phyloP scores from a whole-genome alignment of 306 rosid species.

The Oemleria cerasiformis region DNA sequence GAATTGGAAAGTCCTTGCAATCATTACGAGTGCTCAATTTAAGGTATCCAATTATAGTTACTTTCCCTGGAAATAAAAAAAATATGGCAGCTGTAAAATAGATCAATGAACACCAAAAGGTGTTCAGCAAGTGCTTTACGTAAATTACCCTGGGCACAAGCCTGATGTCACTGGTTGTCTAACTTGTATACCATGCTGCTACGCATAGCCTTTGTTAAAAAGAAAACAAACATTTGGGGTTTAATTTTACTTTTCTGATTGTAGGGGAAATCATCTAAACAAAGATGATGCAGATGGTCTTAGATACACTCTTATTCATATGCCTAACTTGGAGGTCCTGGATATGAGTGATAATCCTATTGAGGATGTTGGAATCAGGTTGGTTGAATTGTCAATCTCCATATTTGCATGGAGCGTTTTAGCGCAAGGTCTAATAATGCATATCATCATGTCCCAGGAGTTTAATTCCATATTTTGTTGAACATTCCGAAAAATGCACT shows the following conservation, averaged over 20 bases:
- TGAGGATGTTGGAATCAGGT: constrained; percentile 84
- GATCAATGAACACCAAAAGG: constrained; percentile 1
- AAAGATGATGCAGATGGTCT: constrained; percentile 60
- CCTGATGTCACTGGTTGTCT: neutral
- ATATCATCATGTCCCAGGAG: constrained; percentile 48
- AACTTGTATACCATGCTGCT: constrained; percentile 13
- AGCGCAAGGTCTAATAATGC: constrained; percentile 29
- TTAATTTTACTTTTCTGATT: constrained; percentile 13
- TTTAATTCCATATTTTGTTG: constrained; percentile 58
- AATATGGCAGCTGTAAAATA: constrained; percentile 7
- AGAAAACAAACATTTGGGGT: neutral
- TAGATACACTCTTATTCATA: constrained; percentile 54
- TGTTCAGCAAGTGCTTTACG: constrained; percentile 4
- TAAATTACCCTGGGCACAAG: neutral
- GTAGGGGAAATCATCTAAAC: constrained; percentile 63
- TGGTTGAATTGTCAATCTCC: constrained; percentile 24
- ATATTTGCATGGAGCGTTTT: constrained; percentile 16
- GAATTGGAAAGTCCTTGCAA: constrained; percentile 60
- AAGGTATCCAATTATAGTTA: constrained; percentile 46
- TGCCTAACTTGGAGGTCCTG: constrained; percentile 81
- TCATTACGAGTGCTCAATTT: constrained; percentile 65
- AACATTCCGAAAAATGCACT: constrained; percentile 46
- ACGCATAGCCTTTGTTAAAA: constrained; percentile 7
- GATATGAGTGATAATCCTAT: constrained; percentile 84
- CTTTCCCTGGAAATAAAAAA: neutral